Evolutionary conservation across 495 filamentous ascomycete genomes (phyloP), one percentile per base, ranked within the genome.

Genomic region (Aspergillus taichungensis): DNA sequence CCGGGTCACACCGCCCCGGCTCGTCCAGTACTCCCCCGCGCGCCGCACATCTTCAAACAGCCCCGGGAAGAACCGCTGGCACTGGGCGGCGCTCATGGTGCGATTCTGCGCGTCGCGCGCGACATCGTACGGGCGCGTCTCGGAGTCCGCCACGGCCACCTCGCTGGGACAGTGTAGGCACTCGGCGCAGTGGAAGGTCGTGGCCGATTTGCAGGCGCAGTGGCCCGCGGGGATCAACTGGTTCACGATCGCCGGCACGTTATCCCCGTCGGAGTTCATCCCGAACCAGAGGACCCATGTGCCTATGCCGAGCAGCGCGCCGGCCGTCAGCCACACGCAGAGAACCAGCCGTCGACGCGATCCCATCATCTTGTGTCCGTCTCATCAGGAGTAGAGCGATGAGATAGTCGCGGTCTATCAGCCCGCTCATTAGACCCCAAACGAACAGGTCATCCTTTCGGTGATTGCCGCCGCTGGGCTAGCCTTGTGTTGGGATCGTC

Each of bases 31-130:
- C 13, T 40, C 46, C 34, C 52, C 52, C 4, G 60, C 66, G 13
- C 71, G 63, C 8, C 49, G 49, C 34, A 74, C 50, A 33, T 76
- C 73, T 39, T 65, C 60, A 34, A 72, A 75, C 5, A 76, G 50
- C 1, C 66, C 70, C 0, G 70, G 73, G 49, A 76, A 76, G 0
- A 70, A 64, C 8, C 47, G 45, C 11, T 58, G 40, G 48, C 72
- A 76, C 50, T 75, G 71, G 10, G 13, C 39, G 9, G 49, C 40
- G 14, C 54, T 58, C 6, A 76, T 46, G 1, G 49, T 53, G 29
- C 60, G 59, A 42, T 75, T 68, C 31, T 54, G 51, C 30, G 49
- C 59, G 49, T 73, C 67, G 37, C 62, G 65, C 5, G 42, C 50
- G 41, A 67, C 71, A 74, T 6, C 13, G 10, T 24, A n/a, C 32